Conservation (phyloP, 345 rosid species). For the Dipteronia dyeriana region DNA sequence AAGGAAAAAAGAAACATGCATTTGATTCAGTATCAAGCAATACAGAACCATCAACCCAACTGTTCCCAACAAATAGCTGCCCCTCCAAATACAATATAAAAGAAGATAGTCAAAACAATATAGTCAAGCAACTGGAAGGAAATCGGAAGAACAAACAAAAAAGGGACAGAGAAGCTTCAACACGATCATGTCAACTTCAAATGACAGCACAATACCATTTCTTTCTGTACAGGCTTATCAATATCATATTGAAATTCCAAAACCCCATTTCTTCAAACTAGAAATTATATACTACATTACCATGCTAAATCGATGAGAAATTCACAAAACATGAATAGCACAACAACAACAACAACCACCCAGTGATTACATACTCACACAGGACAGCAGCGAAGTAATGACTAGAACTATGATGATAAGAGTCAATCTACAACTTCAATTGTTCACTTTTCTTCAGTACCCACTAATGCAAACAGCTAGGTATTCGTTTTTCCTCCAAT, state of each 20-base stretch:
- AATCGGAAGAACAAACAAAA: not conserved
- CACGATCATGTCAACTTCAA: not conserved
- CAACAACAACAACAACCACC: not conserved
- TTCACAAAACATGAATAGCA: not conserved
- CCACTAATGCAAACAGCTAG: not conserved
- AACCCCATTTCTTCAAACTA: not conserved
- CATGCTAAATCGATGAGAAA: not conserved
- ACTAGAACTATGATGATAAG: not conserved
- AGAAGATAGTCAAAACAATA: not conserved
- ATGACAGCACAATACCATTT: not conserved
- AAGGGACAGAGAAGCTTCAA: not conserved
- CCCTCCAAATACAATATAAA: too few relatives aligned
- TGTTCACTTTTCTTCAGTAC: not conserved
- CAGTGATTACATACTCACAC: too few relatives aligned
- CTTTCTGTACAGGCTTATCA: not conserved
- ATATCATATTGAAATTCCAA: not conserved
- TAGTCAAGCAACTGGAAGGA: not conserved
- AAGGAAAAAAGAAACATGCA: not conserved
- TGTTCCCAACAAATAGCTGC: not conserved
- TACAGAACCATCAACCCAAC: not conserved
- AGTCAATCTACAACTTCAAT: not conserved
- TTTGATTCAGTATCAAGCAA: conserved; percentile 3
- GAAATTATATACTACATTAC: not conserved
- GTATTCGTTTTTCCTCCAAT: not conserved
- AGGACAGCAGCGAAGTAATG: not conserved